A percentile compares a stretch with the other conserved stretches of the same genome.
Conservation (phyloP, 805 yeast species). For the Saturnispora gosingensis region DNA sequence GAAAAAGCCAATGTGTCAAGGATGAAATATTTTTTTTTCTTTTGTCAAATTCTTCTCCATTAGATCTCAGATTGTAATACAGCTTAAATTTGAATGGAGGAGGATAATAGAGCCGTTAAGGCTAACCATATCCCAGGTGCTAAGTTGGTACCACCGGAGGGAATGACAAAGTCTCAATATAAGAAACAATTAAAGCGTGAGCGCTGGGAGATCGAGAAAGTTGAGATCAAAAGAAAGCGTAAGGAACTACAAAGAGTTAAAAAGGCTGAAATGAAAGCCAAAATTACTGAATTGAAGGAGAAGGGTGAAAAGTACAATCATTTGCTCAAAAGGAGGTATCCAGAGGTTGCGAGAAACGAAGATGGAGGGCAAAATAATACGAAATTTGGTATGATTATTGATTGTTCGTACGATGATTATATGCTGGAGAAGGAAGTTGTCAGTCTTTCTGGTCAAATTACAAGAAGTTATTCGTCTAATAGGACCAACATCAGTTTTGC, state of each 20-base stretch:
- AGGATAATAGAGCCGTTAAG: not conserved
- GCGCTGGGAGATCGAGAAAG: slow-evolving; percentile 57
- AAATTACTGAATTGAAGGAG: slow-evolving; percentile 28
- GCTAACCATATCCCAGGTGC: slow-evolving; percentile 8
- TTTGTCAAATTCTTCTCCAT: not conserved
- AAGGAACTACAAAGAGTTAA: slow-evolving; percentile 45
- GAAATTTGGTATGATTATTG: slow-evolving; percentile 55
- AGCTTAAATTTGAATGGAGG: not conserved
- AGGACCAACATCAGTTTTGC: slow-evolving; percentile 32
- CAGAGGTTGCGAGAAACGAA: slow-evolving; percentile 19
- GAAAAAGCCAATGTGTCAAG: not conserved
- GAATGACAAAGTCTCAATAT: slow-evolving; percentile 82
- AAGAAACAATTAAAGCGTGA: slow-evolving; percentile 51
- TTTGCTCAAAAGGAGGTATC: slow-evolving; percentile 26
- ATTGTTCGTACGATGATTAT: slow-evolving; percentile 83
- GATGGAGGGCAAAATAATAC: slow-evolving; percentile 39
- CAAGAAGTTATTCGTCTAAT: slow-evolving; percentile 74
- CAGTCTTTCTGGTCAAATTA: slow-evolving; percentile 71
- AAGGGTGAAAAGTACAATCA: slow-evolving; percentile 30
- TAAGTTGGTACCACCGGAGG: slow-evolving; percentile 50
- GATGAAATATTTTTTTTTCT: not conserved
- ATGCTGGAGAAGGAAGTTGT: slow-evolving; percentile 69
- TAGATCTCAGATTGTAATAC: not conserved
- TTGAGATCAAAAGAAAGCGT: slow-evolving; percentile 43
- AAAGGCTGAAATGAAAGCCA: slow-evolving; percentile 24